Conservation (phyloP, 2,329 filamentous ascomycete genomes). For the Fusarium aywerte region DNA sequence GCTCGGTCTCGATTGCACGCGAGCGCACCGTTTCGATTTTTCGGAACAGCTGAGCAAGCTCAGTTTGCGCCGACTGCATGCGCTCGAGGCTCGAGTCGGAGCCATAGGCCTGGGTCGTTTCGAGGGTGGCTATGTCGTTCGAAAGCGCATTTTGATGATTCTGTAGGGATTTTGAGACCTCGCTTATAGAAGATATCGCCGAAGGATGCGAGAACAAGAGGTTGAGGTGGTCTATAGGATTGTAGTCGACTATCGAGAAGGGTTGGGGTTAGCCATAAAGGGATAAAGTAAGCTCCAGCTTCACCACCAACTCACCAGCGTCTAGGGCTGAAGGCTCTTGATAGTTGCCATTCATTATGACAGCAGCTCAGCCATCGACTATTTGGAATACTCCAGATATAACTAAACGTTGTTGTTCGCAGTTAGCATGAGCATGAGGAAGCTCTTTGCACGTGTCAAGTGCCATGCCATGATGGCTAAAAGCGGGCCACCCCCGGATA, state of each 20-base stretch:
- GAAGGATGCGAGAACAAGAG: conserved; percentile 91
- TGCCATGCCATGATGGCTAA: conserved; percentile 46
- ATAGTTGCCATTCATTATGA: conserved; percentile 55
- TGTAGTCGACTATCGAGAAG: conserved; percentile 73
- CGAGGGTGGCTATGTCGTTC: conserved; percentile 76
- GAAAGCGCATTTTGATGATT: conserved; percentile 85
- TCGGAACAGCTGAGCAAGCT: conserved; percentile 88
- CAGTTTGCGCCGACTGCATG: conserved; percentile 90
- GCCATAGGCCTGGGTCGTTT: conserved; percentile 82
- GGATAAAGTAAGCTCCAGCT: conserved; percentile 18
- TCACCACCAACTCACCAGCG: conserved; percentile 53
- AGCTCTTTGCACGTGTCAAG: conserved; percentile 45
- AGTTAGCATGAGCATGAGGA: conserved; percentile 32
- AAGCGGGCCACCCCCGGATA: conserved; percentile 37
- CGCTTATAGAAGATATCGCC: conserved; percentile 79
- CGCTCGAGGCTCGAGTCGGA: conserved; percentile 89
- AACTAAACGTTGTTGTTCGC: not conserved
- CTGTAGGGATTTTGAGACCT: conserved; percentile 78
- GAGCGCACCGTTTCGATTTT: conserved; percentile 95
- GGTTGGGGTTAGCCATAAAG: conserved; percentile 35
- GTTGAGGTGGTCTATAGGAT: conserved; percentile 93
- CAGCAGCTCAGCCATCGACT: not conserved
- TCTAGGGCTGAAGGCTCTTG: conserved; percentile 56
- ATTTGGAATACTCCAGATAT: conserved; percentile 14
- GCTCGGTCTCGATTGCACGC: conserved; percentile 90